phyloP scores from a whole-genome alignment of 257 asterid genomes.

The Fraxinus excelsior region DNA sequence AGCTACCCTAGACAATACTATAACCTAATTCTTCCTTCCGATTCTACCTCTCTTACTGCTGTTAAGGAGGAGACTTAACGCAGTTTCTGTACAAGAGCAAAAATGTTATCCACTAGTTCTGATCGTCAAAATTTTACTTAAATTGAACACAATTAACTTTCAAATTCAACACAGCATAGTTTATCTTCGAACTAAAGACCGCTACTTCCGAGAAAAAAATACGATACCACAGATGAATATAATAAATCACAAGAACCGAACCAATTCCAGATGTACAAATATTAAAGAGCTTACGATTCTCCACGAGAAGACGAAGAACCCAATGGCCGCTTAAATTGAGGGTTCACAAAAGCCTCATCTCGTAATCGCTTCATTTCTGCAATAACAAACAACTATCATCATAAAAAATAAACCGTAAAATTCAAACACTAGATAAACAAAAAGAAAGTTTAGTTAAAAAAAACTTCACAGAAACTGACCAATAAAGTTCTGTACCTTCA shows the following conservation, averaged over 20 bases:
- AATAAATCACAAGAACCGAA: slow-evolving; percentile 23
- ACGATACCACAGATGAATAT: not conserved
- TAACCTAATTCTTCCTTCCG: slow-evolving; percentile 25
- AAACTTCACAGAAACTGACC: slow-evolving; percentile 36
- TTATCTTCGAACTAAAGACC: slow-evolving; percentile 19
- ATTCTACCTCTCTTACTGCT: slow-evolving; percentile 11
- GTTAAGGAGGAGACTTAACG: slow-evolving; percentile 22
- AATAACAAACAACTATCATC: not conserved
- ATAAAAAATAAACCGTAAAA: not conserved
- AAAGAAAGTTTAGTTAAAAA: slow-evolving; percentile 8
- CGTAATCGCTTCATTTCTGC: slow-evolving; percentile 2
- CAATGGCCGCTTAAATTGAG: slow-evolving; percentile 80
- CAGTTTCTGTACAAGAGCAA: slow-evolving; percentile 15
- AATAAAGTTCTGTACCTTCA: slow-evolving; percentile 28
- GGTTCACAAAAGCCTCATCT: slow-evolving; percentile 69
- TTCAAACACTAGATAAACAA: slow-evolving; percentile 30
- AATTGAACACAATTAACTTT: slow-evolving; percentile 36
- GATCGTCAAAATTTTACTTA: slow-evolving; percentile 29
- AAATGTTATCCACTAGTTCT: slow-evolving; percentile 27
- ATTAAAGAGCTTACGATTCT: slow-evolving; percentile 70
- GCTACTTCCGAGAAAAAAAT: slow-evolving; percentile 15
- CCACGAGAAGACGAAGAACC: slow-evolving; percentile 65
- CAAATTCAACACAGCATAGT: slow-evolving; percentile 19
- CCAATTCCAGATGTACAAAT: slow-evolving; percentile 22
- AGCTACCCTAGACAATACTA: slow-evolving; percentile 24